Evolutionary conservation across 2,329 filamentous ascomycete species (phyloP), one percentile per base, ranked within the genome.

Genomic region (Helotiales sp.): DNA sequence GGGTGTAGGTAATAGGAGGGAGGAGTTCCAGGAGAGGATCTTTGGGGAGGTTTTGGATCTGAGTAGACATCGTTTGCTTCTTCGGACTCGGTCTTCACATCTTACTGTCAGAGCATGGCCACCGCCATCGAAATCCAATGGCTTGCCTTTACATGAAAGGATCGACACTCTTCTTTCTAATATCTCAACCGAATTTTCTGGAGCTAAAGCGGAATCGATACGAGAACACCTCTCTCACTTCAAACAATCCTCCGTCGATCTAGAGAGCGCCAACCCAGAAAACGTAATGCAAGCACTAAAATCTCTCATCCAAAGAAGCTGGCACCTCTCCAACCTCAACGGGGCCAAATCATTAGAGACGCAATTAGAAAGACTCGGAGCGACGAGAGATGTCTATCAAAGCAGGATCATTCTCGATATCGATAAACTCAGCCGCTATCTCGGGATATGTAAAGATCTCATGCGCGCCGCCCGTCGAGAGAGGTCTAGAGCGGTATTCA

Each of bases 371-470:
- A 2, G 15, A 13, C 40, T 44, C n/a, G 40, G 22, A 44, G 40
- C 40, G 5, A 44, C 3, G 5, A 2, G 12, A 3, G 10, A 25
- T 8, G 19, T 24, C 12, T 15, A 7, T 25, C 22, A 44, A 44
- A 44, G 10, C 30, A 29, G 30, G 25, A 46, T 22, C 17, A 52
- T 63, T 5, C 34, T 53, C 7, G 27, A 63, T 29, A 62, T 63
- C 15, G 61, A 63, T 27, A 59, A 60, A 17, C 50, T 65, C 1
- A 44, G 55, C 25, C 59, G 49, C 27, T 62, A 62, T 25, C 30
- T 52, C 17, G 33, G 55, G 5, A 12, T 63, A 4, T 60, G 54
- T 33, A 33, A 55, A 1, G 58, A 65, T 33, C n/a, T 65, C 1
- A 51, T 60, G 2, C 33, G 52, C 12, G 30, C 59, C 13, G 52